phyloP scores from a whole-genome alignment of 345 rosid species.

The Euphorbia tirucalli region DNA sequence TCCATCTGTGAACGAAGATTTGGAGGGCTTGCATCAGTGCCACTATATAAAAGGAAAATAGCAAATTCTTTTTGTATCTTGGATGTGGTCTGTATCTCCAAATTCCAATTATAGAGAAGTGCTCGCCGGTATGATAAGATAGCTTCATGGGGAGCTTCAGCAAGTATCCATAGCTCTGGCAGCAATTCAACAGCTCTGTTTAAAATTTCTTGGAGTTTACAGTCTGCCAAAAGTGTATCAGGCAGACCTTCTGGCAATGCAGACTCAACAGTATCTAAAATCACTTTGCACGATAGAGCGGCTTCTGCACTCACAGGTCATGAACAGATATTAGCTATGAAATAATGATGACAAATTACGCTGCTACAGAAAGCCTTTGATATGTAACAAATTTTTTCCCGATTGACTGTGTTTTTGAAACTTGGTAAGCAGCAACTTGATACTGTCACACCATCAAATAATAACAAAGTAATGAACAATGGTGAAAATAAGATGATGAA shows the following conservation, averaged over 20 bases:
- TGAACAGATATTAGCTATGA: conserved; percentile 6
- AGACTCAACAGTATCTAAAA: conserved; percentile 74
- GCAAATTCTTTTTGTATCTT: conserved; percentile 73
- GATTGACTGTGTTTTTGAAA: too few species aligned
- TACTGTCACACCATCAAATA: not conserved
- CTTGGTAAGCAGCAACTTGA: too few species aligned
- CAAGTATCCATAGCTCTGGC: conserved; percentile 79
- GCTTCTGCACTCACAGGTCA: conserved; percentile 57
- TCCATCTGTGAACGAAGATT: conserved; percentile 72
- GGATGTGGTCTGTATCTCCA: conserved; percentile 53
- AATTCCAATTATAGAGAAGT: conserved; percentile 69
- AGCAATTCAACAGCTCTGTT: conserved; percentile 73
- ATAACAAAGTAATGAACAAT: not conserved
- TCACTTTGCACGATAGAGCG: conserved; percentile 72
- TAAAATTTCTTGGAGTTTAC: conserved; percentile 69
- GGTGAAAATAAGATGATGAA: conserved; percentile 4
- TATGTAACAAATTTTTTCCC: too few species aligned
- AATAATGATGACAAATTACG: not conserved
- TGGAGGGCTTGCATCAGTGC: conserved; percentile 79
- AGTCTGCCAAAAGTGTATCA: conserved; percentile 52
- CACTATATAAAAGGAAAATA: conserved; percentile 64
- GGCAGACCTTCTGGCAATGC: conserved; percentile 73
- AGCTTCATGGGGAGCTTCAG: conserved; percentile 54
- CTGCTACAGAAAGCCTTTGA: too few species aligned
- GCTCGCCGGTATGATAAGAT: conserved; percentile 65